A percentile compares a stretch with the other conserved stretches of the same genome.
Evolutionary conservation across 495 filamentous ascomycete species (phyloP).

Genomic region (Paragyromitra xinjiangensis): DNA sequence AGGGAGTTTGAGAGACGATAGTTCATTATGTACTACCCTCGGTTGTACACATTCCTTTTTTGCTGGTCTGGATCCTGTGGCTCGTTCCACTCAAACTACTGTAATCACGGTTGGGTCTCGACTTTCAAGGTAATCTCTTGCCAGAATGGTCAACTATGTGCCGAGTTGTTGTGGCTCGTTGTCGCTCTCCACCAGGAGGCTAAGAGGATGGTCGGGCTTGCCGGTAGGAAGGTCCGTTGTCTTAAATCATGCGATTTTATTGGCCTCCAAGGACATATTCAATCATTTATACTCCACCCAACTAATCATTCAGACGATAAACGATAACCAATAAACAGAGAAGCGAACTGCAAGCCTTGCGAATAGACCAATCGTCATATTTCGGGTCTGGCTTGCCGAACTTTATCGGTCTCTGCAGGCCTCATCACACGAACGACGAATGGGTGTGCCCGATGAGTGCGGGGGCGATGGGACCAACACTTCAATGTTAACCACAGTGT

Average conservation of each 20-base stretch:
- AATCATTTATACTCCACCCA: neutral
- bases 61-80: neutral
- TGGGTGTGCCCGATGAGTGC: conserved; percentile 42
- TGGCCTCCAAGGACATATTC: neutral
- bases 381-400: conserved; percentile 28
- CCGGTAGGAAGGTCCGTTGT: neutral
- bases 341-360: conserved; percentile 18
- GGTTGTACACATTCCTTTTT: conserved; percentile 13
- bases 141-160: conserved; percentile 1
- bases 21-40: conserved; percentile 6
- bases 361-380: conserved; percentile 28
- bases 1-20: neutral
- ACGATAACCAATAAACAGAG: conserved; percentile 17
- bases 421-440: conserved; percentile 32
- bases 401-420: conserved; percentile 30
- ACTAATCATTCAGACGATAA: conserved; percentile 9
- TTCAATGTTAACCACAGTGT: neutral
- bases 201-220: neutral
- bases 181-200: neutral
- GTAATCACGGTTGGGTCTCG: neutral
- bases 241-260: conserved; percentile 14
- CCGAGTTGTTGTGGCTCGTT: neutral
- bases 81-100: conserved; percentile 6
- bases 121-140: neutral
- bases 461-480: conserved; percentile 46